Percentiles rank a stretch among this genome's conserved stretches.
Evolutionary conservation across 495 filamentous ascomycete genomes (phyloP).

Genomic region (Margaritispora aquatica): DNA sequence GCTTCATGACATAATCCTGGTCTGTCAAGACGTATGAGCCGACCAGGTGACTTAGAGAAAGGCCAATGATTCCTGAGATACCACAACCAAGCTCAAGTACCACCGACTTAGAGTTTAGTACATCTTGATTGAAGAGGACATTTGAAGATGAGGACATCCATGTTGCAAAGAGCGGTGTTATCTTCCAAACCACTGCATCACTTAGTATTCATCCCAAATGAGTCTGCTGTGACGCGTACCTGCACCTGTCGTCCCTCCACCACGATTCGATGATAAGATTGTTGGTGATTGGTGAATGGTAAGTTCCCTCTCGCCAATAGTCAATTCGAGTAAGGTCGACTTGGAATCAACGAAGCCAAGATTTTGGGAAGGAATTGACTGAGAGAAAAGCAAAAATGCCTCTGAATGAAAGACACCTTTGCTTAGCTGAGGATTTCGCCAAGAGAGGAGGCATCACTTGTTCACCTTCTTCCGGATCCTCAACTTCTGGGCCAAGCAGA

Average conservation of each 20-base stretch:
- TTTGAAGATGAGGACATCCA: slow-evolving; percentile 68
- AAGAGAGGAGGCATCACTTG: not conserved
- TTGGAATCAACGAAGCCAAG: slow-evolving; percentile 80
- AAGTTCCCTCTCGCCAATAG: slow-evolving; percentile 62
- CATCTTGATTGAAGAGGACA: slow-evolving; percentile 50
- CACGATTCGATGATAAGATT: slow-evolving; percentile 68
- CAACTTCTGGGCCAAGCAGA: slow-evolving; percentile 40
- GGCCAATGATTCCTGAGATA: slow-evolving; percentile 68
- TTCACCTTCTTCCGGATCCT: slow-evolving; percentile 62
- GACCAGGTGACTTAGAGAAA: slow-evolving; percentile 56
- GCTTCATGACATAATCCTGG: slow-evolving; percentile 73
- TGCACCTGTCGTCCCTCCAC: slow-evolving; percentile 86
- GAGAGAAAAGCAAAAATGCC: slow-evolving; percentile 78
- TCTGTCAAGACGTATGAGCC: slow-evolving; percentile 75
- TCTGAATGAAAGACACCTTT: slow-evolving; percentile 45
- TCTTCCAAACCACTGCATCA: slow-evolving; percentile 77
- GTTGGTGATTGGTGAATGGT: slow-evolving; percentile 81
- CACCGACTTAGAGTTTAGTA: slow-evolving; percentile 48
- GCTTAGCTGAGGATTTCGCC: slow-evolving; percentile 2
- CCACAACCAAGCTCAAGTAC: slow-evolving; percentile 86
- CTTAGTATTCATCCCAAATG: not conserved
- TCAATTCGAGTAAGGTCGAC: slow-evolving; percentile 57
- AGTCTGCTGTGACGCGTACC: slow-evolving; percentile 36
- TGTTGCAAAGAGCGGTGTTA: slow-evolving; percentile 77
- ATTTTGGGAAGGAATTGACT: slow-evolving; percentile 64